A percentile compares a stretch with the other conserved stretches of the same genome.
These are phyloP conservation scores for Citrus sp. DNA, from an alignment of 345 rosid genomes.

Conservation along the genomic window DNA sequence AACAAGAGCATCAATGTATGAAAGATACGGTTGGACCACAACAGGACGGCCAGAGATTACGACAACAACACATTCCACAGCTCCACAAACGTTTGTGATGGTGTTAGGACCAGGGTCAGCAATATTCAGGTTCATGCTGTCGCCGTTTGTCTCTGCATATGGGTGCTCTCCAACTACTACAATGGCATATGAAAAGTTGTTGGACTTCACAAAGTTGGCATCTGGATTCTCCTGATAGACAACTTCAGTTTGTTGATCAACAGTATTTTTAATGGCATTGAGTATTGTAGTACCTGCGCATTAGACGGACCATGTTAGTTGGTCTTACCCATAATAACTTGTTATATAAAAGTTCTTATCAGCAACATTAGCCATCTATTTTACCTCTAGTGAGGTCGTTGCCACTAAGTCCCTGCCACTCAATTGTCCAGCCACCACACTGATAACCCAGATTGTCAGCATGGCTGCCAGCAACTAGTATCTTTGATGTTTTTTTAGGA, in stretches of 20 bases:
- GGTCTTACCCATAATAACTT: neutral
- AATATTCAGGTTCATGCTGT: constrained; percentile 41
- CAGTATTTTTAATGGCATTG: constrained; percentile 33
- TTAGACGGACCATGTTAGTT: neutral
- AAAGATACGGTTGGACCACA: constrained; percentile 34
- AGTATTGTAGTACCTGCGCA: constrained; percentile 50
- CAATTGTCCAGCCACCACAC: constrained; percentile 73
- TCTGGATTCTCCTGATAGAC: constrained; percentile 35
- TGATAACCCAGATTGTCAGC: constrained; percentile 71
- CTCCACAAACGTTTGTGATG: constrained; percentile 38
- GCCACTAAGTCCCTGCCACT: constrained; percentile 65
- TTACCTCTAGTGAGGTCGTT: constrained; percentile 41
- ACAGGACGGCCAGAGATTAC: constrained; percentile 49
- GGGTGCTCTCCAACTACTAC: constrained; percentile 48
- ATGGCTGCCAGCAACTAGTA: constrained; percentile 62
- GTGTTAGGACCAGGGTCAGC: constrained; percentile 36
- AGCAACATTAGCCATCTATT: neutral
- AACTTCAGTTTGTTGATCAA: constrained; percentile 31
- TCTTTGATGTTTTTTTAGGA: constrained; percentile 49
- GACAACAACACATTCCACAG: constrained; percentile 38
- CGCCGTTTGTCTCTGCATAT: constrained; percentile 42
- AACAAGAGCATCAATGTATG: constrained; percentile 33
- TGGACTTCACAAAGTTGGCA: constrained; percentile 33
- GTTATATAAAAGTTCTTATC: neutral
- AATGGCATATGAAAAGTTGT: constrained; percentile 37